Evolutionary conservation across 140 eudicot genomes (phyloP).

Genomic region (Stevia rebaudiana): DNA sequence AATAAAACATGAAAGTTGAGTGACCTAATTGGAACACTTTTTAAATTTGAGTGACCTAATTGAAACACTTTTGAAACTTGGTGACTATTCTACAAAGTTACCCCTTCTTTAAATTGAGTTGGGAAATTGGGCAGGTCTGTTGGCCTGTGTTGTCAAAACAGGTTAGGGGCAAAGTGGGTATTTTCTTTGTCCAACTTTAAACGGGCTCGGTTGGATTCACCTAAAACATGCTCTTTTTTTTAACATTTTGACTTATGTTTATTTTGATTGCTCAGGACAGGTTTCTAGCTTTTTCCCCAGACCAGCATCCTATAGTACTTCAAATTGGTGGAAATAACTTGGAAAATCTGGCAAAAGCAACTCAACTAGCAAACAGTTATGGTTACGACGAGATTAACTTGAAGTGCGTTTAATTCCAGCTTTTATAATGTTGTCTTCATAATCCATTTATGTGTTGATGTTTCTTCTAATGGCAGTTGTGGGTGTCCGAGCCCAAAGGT

Average conservation of each 20-base stretch:
- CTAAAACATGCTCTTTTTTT: no score
- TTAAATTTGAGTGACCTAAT: no score
- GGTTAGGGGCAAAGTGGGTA: not conserved
- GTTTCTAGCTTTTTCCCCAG: conserved; percentile 74
- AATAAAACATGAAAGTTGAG: no score
- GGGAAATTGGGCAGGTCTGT: not conserved
- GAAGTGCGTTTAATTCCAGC: conserved; percentile 46
- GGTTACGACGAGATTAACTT: conserved; percentile 92
- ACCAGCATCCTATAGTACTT: conserved; percentile 95
- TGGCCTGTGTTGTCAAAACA: not conserved
- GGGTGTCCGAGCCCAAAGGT: conserved; percentile 99
- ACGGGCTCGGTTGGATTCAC: not conserved
- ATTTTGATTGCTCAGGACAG: conserved; percentile 73
- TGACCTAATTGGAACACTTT: no score
- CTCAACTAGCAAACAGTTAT: conserved; percentile 69
- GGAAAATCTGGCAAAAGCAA: conserved; percentile 86
- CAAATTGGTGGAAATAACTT: conserved; percentile 94
- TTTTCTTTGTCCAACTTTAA: not conserved
- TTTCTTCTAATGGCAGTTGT: conserved; percentile 49
- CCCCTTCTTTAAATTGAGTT: no score
- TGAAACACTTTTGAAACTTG: no score
- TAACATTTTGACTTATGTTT: conserved; percentile 18
- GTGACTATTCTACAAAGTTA: no score
- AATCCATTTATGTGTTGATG: conserved; percentile 11
- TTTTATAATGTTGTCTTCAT: conserved; percentile 1